Evolutionary conservation across 352 stramenopile genomes (phyloP), one percentile per base, ranked within the genome.

Genomic region (Pythium scleroteichum): DNA sequence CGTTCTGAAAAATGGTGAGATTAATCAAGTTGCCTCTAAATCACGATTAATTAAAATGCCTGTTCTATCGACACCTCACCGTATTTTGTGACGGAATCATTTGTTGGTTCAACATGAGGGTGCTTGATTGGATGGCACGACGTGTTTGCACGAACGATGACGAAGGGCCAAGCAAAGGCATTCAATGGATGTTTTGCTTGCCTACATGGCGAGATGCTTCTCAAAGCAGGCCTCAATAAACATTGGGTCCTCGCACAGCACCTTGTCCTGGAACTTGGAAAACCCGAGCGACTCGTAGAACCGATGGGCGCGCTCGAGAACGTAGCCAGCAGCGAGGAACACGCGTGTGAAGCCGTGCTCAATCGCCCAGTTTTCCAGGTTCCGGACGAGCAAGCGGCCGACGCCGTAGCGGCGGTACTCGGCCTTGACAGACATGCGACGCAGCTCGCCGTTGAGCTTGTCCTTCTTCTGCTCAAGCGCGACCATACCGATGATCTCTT

Each of bases 351-450:
- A 72, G 2, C 57, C 60, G 9, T 71, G 50, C 0, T 40, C 32
- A 3, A 33, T 35, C 4, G 72, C 77, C 75, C 73, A 87, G 0
- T 68, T 8, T 50, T 87, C 77, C 0, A 87, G 58, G 39, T 66
- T 17, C 9, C 32, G 13, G 16, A 87, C 56, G 10, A 87, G 61
- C 13, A 66, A 50, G 10, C 62, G 68, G 1, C 70, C 75, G 13
- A 87, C 46, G 23, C 75, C 72, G 19, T 64, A 68, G 14, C 74
- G 70, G 7, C 67, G 69, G 19, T 69, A 61, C 14, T 67, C 66
- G 19, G 59, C 20, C 48, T 71, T 64, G 26, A 84, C 75, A 0
- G 75, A 82, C 72, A 87, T 68, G 51, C 77, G 71, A 0, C 77
- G 68, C 50, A 82, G 46, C 42, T 79, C 68, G 16, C 59, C 65